Base-by-base conservation (phyloP, 2,329 filamentous ascomycete species). In the Scedosporium apiospermum region DNA sequence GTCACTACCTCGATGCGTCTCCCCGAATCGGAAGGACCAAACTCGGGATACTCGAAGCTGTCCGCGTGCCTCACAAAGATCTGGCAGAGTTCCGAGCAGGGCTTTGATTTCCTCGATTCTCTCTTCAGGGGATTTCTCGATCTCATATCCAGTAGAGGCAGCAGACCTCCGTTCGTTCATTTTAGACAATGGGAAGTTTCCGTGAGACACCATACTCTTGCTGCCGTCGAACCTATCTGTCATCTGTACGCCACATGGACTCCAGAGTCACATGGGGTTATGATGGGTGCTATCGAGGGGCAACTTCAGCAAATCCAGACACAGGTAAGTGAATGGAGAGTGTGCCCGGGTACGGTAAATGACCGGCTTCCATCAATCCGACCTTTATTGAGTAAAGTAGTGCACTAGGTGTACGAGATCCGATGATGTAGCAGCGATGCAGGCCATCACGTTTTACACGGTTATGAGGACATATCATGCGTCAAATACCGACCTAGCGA, bases 11-110 rank as follows among this genome's bases (percentile, higher is more conserved):
- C 6, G 6, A 12, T 4, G 16, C 14, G 9, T 10, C 38, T 10
- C 41, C 58, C 3, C 7, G 6, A 12, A 38, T 16, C 18, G 10
- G 38, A 23, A 57, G 14, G 9, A 7, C 14, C 23, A 16, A 30
- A n/a, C 18, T 16, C 18, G 14, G 53, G 10, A 16, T 57, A 57
- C 26, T 30, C 53, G 7, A 30, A 57, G 12, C 26, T 60, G 16
- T 60, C 58, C 14, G 26, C 18, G 2, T 46, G 30, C 6, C 58
- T 60, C 41, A 41, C 58, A 38, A 42, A 60, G 6, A 3, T 21
- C 16, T 60, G 58, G 58, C 34, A 23, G 9, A 60, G 30, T n/a
- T 38, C 58, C 41, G 58, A 60, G 21, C 58, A 60, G 38, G 58
- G 58, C 58, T 41, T 60, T 18, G 38, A 46, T 23, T 30, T 26